These are phyloP conservation scores for Irpex sp. DNA, from an alignment of 1,284 basidiomycete genomes.

Conservation along the genomic window DNA sequence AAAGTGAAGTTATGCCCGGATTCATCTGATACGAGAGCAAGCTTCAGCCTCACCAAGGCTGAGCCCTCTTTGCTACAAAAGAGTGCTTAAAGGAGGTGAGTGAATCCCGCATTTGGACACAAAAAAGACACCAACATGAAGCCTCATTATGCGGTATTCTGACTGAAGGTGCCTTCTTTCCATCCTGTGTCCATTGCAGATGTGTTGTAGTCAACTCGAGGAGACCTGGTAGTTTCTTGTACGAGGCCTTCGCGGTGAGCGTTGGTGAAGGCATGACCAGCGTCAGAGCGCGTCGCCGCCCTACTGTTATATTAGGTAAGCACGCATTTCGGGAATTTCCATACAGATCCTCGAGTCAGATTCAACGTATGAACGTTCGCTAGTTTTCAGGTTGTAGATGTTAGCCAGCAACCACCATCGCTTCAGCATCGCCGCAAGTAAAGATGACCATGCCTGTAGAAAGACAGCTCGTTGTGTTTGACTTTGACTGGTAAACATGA, in stretches of 20 bases:
- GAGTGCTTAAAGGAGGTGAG: slow-evolving; percentile 45
- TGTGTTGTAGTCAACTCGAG: slow-evolving; percentile 66
- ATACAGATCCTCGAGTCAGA: neutral
- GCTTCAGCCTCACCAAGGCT: slow-evolving; percentile 70
- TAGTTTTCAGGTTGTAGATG: neutral
- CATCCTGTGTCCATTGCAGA: slow-evolving; percentile 73
- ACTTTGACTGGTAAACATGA: slow-evolving; percentile 88
- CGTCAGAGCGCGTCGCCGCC: slow-evolving; percentile 13
- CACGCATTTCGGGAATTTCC: slow-evolving; percentile 5
- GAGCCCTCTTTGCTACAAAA: slow-evolving; percentile 83
- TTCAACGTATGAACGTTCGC: neutral
- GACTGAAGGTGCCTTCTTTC: slow-evolving; percentile 55
- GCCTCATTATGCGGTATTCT: slow-evolving; percentile 58
- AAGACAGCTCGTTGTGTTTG: slow-evolving; percentile 88
- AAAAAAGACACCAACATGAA: slow-evolving; percentile 48
- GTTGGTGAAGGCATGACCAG: slow-evolving; percentile 45
- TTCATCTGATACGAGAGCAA: slow-evolving; percentile 62
- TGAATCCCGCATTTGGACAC: neutral
- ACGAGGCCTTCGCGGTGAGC: slow-evolving; percentile 70
- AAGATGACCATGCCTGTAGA: slow-evolving; percentile 32
- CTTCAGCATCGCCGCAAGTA: slow-evolving; percentile 17
- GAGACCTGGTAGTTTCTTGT: slow-evolving; percentile 73
- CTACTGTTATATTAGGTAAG: slow-evolving; percentile 29
- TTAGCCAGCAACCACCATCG: slow-evolving; percentile 6
- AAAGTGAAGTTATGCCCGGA: slow-evolving; percentile 80